A percentile compares a stretch with the other conserved stretches of the same genome.
These are phyloP conservation scores for Calonectria pauciramosa DNA, from an alignment of 2,329 filamentous ascomycete species.

Conservation along the genomic window DNA sequence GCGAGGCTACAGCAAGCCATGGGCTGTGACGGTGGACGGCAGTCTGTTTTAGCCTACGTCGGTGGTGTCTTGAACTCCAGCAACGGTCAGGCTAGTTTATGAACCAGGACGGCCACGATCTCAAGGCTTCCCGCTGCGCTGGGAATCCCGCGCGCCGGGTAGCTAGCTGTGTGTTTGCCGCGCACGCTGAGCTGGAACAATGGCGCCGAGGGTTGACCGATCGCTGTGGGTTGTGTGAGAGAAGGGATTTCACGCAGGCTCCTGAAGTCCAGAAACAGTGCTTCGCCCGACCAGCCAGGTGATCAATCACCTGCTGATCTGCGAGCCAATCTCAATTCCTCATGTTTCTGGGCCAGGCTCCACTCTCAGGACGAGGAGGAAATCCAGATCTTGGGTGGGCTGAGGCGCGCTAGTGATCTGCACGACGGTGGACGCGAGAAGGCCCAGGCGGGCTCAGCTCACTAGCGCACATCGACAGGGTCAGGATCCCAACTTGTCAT, in stretches of 20 bases:
- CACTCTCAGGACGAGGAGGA: constrained; percentile 39
- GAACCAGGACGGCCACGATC: constrained; percentile 44
- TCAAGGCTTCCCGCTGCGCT: constrained; percentile 43
- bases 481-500: constrained; percentile 18
- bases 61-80: constrained; percentile 45
- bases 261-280: constrained; percentile 13
- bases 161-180: constrained; percentile 30
- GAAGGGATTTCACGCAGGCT: constrained; percentile 8
- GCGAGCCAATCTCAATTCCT: constrained; percentile 45
- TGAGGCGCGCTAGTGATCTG: constrained; percentile 46
- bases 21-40: constrained; percentile 43
- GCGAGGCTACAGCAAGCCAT: constrained; percentile 49
- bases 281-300: constrained; percentile 33
- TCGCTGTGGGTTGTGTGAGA: constrained; percentile 1
- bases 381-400: constrained; percentile 46
- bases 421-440: constrained; percentile 45
- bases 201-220: constrained; percentile 26
- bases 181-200: constrained; percentile 17
- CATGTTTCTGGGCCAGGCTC: constrained; percentile 35
- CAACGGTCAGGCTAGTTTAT: constrained; percentile 38
- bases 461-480: constrained; percentile 36
- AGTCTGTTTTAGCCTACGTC: constrained; percentile 42
- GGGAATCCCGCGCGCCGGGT: constrained; percentile 45
- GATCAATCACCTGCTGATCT: constrained; percentile 47
- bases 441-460: constrained; percentile 43